Conservation (phyloP, 345 rosid genomes). For the Fremontodendron californicum region DNA sequence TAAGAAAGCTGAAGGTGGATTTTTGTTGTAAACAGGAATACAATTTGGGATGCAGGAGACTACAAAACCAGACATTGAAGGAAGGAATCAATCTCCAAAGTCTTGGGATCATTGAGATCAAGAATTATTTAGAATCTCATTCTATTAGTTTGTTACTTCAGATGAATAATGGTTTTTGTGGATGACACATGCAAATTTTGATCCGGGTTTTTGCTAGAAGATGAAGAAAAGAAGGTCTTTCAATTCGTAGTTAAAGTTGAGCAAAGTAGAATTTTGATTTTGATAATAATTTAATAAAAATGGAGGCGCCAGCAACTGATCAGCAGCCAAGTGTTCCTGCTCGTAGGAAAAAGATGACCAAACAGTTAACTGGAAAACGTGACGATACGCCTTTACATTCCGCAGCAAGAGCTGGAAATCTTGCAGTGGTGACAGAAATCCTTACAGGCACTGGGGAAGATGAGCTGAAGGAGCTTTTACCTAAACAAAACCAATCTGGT, state of each 20-base stretch:
- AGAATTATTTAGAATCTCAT: neutral
- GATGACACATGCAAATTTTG: slow-evolving; percentile 26
- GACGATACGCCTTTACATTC: slow-evolving; percentile 78
- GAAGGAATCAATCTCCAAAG: slow-evolving; percentile 8
- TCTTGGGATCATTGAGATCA: slow-evolving; percentile 9
- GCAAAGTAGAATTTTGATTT: neutral
- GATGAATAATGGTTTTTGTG: slow-evolving; percentile 1
- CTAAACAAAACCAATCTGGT: slow-evolving; percentile 81
- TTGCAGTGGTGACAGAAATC: slow-evolving; percentile 44
- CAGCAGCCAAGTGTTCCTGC: slow-evolving; percentile 14
- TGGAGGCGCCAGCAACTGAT: slow-evolving; percentile 18
- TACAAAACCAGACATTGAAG: slow-evolving; percentile 18
- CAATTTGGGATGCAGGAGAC: slow-evolving; percentile 20
- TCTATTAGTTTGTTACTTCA: neutral
- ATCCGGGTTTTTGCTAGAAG: slow-evolving; percentile 33
- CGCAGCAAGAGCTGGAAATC: slow-evolving; percentile 68
- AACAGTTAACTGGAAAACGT: slow-evolving; percentile 80
- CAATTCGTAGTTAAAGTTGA: neutral
- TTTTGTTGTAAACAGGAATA: slow-evolving; percentile 19
- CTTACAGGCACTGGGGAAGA: slow-evolving; percentile 36
- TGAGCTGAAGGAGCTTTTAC: slow-evolving; percentile 48
- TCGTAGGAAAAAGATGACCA: slow-evolving; percentile 69
- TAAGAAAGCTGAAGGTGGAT: neutral
- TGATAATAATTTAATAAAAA: slow-evolving; percentile 11
- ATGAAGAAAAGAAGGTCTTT: slow-evolving; percentile 12